Base-by-base conservation (phyloP, 805 yeast species). In the Saturnispora saitoi region DNA sequence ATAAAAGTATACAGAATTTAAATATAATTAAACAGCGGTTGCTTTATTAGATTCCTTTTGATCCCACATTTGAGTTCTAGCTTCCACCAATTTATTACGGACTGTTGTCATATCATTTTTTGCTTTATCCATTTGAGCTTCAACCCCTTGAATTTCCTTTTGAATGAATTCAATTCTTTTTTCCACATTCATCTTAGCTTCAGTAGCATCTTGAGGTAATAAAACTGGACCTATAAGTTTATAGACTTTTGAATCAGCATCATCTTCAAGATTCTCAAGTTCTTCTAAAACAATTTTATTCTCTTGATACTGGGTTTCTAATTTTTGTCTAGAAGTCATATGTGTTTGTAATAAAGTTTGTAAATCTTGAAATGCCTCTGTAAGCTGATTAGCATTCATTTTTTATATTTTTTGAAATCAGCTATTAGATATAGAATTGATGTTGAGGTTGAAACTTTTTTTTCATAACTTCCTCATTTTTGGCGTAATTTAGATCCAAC, bases 291-390 rank as follows among this genome's bases (percentile, higher is more conserved):
- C 99, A 44, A 93, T 90, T 58, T 81, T 81, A 65, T 90, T 90
- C 65, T 93, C 99, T 66, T 93, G 99, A 57, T 72, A 78, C 67
- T 93, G 99, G 1, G 97, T 86, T 62, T 93, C 99, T 42, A 93
- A 75, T 60, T 82, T 78, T 56, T 91, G 95, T 59, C 98, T 80
- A 11, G 88, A 79, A 4, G 77, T 70, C 32, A 89, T 73, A 39
- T 80, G 69, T 45, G 78, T 83, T 42, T 71, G 68, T 9, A 62
- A 51, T 12, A 56, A 58, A 4, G 53, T 48, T 47, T 67, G 70
- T 15, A 60, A 49, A n/a, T 54, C 48, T 10, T 60, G 51, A 38
- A 63, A 58, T 7, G 51, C 48, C 47, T 56, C 51, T 42, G 43
- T 32, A 39, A 31, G 48, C 22, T 42, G 17, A 30, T 42, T 31